Percentiles rank a stretch among this genome's conserved stretches.
Conservation (phyloP, 140 eudicot species). For the Ambrosia hybrid region DNA sequence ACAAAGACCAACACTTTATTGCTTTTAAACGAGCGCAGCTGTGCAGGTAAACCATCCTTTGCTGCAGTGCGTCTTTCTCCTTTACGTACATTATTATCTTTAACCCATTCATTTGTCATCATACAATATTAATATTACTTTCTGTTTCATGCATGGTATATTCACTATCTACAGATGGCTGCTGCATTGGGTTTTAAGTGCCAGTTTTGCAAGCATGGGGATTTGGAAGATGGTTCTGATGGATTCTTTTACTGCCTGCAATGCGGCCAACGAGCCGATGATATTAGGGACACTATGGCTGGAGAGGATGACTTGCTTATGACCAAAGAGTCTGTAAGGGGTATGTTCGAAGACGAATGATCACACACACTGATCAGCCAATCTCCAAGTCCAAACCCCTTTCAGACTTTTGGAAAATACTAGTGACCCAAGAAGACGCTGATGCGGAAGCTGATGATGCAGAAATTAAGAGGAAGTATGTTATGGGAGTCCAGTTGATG, state of each 20-base stretch:
- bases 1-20: too few relatives aligned
- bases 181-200: slow-evolving; percentile 35
- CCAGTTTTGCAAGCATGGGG: slow-evolving; percentile 49
- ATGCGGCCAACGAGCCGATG: slow-evolving; percentile 58
- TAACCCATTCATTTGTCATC: too few relatives aligned
- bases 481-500: slow-evolving; percentile 66
- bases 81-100: too few relatives aligned
- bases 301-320: slow-evolving; percentile 46
- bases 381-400: slow-evolving; percentile 42
- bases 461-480: slow-evolving; percentile 54
- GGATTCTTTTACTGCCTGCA: slow-evolving; percentile 58
- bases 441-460: slow-evolving; percentile 33
- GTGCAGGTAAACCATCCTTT: too few relatives aligned
- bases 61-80: too few relatives aligned
- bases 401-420: slow-evolving; percentile 41
- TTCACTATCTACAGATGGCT: slow-evolving; percentile 27
- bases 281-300: slow-evolving; percentile 42
- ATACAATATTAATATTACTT: too few relatives aligned
- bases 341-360: slow-evolving; percentile 31
- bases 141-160: background rate
- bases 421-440: slow-evolving; percentile 23
- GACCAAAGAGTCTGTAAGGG: slow-evolving; percentile 9
- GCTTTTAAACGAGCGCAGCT: too few relatives aligned
- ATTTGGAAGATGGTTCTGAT: slow-evolving; percentile 46
- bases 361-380: slow-evolving; percentile 24